Evolutionary conservation across 768 basidiomycete genomes (phyloP), one percentile per base, ranked within the genome.

Genomic region (Mrakia frigida): DNA sequence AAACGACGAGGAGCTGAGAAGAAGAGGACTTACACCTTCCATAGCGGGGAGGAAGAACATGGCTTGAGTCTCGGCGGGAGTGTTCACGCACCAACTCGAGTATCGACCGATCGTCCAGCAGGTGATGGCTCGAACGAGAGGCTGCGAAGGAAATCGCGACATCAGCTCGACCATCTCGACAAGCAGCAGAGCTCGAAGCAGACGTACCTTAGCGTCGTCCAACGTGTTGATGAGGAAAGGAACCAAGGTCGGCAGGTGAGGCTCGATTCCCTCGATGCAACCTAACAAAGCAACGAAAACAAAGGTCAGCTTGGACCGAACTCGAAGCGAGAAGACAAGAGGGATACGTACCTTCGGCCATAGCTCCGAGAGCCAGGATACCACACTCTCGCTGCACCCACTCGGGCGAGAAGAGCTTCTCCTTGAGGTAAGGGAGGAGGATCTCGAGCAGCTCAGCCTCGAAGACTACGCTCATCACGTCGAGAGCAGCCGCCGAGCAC

Each of bases 41-140:
- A 99, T 92, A 21, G 94, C 96, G 0, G 97, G 97, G 41, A 98
- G 90, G 82, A 99, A 99, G 85, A 91, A 98, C 74, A 86, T 87
- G 73, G 87, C 90, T 84, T 92, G 92, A 86, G 96, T 94, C 71
- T 94, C 93, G 74, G 92, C 91, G 4, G 91, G 90, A 18, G 65
- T 75, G 71, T 80, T 81, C 75, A 85, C 93, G 80, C 92, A 93
- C 97, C 97, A 99, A 81, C 92, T 93, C 43, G 96, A 93, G 84
- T 99, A 99, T 70, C 97, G 90, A 23, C 97, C 96, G n/a, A 99
- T 87, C 0, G 96, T 98, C 97, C 97, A 99, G 83, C 97, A 99
- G 23, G 95, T 94, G 81, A 99, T 99, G 3, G 97, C 98, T 75
- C 97, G 90, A 13, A 99, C 93, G 56, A 98, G 90, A 28, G 97